Evolutionary conservation across 495 filamentous ascomycete genomes (phyloP).

Genomic region (Podospora australis): DNA sequence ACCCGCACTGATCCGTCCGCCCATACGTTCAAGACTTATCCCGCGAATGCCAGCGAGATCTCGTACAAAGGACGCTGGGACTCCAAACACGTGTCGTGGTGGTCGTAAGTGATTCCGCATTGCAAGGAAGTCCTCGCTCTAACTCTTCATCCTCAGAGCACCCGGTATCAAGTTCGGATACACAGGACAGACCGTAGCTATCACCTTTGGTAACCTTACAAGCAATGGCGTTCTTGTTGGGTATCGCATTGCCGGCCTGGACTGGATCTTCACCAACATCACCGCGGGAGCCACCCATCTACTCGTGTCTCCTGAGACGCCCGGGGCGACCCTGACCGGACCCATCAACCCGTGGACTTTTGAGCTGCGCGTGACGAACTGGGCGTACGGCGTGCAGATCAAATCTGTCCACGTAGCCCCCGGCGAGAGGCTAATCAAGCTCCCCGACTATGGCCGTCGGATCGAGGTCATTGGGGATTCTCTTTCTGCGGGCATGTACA

Average conservation of each 20-base stretch:
- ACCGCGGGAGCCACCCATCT: conserved; percentile 56
- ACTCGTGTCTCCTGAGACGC: conserved; percentile 42
- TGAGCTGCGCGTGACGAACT: conserved; percentile 58
- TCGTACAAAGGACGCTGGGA: conserved; percentile 68
- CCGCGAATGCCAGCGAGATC: conserved; percentile 51
- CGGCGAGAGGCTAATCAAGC: conserved; percentile 43
- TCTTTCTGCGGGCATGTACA: conserved; percentile 53
- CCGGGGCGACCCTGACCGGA: conserved; percentile 33
- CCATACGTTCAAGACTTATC: conserved; percentile 44
- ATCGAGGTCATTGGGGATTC: conserved; percentile 64
- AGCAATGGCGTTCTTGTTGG: conserved; percentile 50
- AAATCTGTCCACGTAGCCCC: conserved; percentile 46
- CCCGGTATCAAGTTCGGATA: conserved; percentile 61
- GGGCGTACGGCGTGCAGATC: conserved; percentile 60
- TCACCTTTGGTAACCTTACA: conserved; percentile 57
- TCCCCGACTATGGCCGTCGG: conserved; percentile 44
- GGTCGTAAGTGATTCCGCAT: conserved; percentile 43
- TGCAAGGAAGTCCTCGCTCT: neutral
- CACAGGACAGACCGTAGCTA: conserved; percentile 55
- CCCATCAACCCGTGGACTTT: conserved; percentile 42
- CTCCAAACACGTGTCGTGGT: conserved; percentile 59
- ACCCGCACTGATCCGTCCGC: conserved; percentile 37
- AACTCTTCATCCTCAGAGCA: conserved; percentile 30
- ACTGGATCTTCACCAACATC: conserved; percentile 64
- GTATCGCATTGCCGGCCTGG: conserved; percentile 56